Evolutionary conservation across 805 yeast species (phyloP), one percentile per base, ranked within the genome.

Genomic region (Sporopachydermia quercuum): DNA sequence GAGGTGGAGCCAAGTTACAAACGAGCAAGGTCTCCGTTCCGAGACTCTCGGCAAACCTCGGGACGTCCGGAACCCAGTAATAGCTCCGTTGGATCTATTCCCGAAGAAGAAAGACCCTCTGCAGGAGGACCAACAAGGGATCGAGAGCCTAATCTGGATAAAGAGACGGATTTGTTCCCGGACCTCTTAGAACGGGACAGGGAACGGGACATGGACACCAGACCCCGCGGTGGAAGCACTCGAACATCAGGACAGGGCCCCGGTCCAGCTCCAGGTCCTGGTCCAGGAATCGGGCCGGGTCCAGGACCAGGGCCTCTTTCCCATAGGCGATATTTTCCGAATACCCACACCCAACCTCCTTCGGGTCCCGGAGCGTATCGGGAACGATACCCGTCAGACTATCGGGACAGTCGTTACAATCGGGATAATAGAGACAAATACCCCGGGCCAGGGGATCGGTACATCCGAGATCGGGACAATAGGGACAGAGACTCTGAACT

Each of bases 351-450:
- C 13, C 30, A 23, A n/a, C 30, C 30, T 8, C 30, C 30, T 8
- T 23, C 30, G 30, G 30, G 13, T 23, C 30, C 30, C 13, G 30
- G 30, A n/a, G 30, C 30, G 30, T 23, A 23, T 23, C 30, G 30
- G 30, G 30, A 23, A 8, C 8, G 30, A 23, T 23, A 23, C n/a
- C 13, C 30, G 30, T n/a, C 30, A n/a, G 8, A 23, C n/a, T 23
- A 23, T 23, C 30, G 30, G 30, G n/a, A n/a, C n/a, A n/a, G n/a
- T n/a, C n/a, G n/a, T n/a, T n/a, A n/a, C n/a, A n/a, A n/a, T n/a
- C n/a, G n/a, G n/a, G n/a, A n/a, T n/a, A n/a, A n/a, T n/a, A n/a
- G n/a, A n/a, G 30, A 23, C 30, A 23, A 23, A 23, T 23, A 23
- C n/a, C 13, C 30, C 8, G 30, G 30, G 30, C 13, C 13, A 8